Evolutionary conservation across 2,329 filamentous ascomycete genomes (phyloP), one percentile per base, ranked within the genome.

Genomic region (Arthrobotrys megalospora): DNA sequence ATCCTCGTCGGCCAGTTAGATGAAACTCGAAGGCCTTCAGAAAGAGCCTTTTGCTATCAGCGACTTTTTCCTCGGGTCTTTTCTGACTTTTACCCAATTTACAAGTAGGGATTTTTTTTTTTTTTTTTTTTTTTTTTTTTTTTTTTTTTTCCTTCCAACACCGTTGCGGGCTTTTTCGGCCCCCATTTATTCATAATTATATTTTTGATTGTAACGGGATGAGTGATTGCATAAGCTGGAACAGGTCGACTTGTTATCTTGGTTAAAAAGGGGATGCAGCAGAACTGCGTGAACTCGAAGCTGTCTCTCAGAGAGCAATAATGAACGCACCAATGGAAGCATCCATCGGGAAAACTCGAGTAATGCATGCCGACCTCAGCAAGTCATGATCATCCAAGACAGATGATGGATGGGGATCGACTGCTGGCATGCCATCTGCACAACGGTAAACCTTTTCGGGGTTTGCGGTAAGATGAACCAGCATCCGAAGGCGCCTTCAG

Each of bases 11-110:
- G 52, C 72, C 47, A 52, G 72, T 62, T 71, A 55, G 66, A 66
- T 77, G 73, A 77, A 77, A 77, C 73, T 77, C 60, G 73, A 77
- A 66, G 21, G 73, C 73, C 73, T 63, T 77, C 73, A 77, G 73
- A 71, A 71, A 71, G 47, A 63, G 52, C 34, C 62, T 55, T 67
- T 67, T 67, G 67, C 67, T 73, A 66, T 66, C 62, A 73, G 41
- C 21, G 65, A 75, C 10, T 75, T 69, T 69, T 69, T 62, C 72
- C 72, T 76, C 72, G 72, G 72, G 43, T 63, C n/a, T 63, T 64
- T 76, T 50, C 55, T 68, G 67, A 62, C 55, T 69, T 76, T 69
- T 65, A 64, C 72, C 66, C 38, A 71, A 66, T 76, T 70, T 77
- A 71, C 66, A 53, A 63, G 36, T 67, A 52, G 45, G 63, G 64